A percentile compares a stretch with the other conserved stretches of the same genome.
phyloP scores from a whole-genome alignment of 768 basidiomycete species.

The Candolleomyces efflorescens region DNA sequence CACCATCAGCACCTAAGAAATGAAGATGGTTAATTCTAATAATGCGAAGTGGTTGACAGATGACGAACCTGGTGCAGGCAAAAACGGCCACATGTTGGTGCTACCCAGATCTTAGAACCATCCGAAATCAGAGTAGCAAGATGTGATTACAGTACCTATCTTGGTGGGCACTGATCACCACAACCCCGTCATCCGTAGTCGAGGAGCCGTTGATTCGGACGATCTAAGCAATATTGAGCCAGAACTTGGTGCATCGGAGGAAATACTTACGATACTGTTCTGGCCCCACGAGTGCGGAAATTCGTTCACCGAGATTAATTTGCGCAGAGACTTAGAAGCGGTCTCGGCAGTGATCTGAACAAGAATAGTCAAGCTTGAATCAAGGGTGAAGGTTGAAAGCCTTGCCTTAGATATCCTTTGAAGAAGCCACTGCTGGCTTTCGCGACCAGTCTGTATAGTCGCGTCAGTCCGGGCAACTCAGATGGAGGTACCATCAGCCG shows the following conservation, averaged over 20 bases:
- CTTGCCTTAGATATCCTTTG: conserved; percentile 60
- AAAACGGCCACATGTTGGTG: conserved; percentile 75
- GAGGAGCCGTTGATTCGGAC: conserved; percentile 73
- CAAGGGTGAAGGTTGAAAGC: conserved; percentile 1
- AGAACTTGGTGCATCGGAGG: background rate
- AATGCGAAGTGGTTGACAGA: conserved; percentile 6
- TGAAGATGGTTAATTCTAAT: conserved; percentile 14
- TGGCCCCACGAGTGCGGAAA: conserved; percentile 85
- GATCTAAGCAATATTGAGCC: conserved; percentile 43
- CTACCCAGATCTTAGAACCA: conserved; percentile 26
- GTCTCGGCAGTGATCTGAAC: conserved; percentile 59
- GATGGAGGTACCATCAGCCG: conserved; percentile 13
- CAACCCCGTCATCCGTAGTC: conserved; percentile 50
- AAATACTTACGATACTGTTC: conserved; percentile 59
- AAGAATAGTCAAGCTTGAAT: conserved; percentile 7
- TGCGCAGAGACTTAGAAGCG: conserved; percentile 52
- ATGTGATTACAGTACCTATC: conserved; percentile 51
- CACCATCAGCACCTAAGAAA: conserved; percentile 48
- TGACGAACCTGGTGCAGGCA: conserved; percentile 65
- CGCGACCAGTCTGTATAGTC: conserved; percentile 55
- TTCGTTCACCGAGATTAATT: conserved; percentile 61
- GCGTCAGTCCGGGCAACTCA: conserved; percentile 6
- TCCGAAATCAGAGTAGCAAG: background rate
- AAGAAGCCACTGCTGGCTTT: conserved; percentile 78
- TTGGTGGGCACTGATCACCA: conserved; percentile 78